Evolutionary conservation across 257 asterid genomes (phyloP), one percentile per base, ranked within the genome.

Genomic region (Fraxinus anomala): DNA sequence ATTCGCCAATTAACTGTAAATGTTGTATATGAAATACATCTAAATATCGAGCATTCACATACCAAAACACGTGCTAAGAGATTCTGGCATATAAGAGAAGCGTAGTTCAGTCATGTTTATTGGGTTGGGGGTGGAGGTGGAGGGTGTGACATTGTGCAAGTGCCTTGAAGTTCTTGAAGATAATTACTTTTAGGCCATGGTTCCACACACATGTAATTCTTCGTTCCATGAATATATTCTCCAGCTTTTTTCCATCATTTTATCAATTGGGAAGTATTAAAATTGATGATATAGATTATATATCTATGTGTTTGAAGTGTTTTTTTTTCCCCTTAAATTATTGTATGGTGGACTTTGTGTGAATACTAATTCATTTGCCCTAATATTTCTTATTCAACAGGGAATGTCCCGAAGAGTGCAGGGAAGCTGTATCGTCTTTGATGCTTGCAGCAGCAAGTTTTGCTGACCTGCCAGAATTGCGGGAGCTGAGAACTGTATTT

Each of bases 391-490:
- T 26, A 28, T 44, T 42, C 39, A 5, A 3, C 87, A 95, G 99
- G 77, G 99, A 95, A 73, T 95, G 98, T 49, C 99, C 98, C 0
- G 97, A 93, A 61, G 97, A 95, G 4, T 89, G 97, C 84, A 89
- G 85, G 80, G 99, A 93, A 89, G 96, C 99, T 24, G 97, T 80
- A 23, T 74, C 98, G 10, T 85, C 94, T 68, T 78, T 95, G 87
- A 80, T 86, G 87, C 89, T 85, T 86, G 99, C 98, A 34, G 98
- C 99, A 10, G 97, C 99, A 33, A 85, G 99, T 82, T 85, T 93
- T 2, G 96, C 96, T 21, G 97, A 95, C 80, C 87, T 95, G 69
- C 98, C 99, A 5, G 99, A 95, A 81, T 79, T 95, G 70, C 87
- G 98, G 1, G 88, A 95, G 36, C 89, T 95, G 59, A 88, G 99